Conservation (phyloP, 139 green algal genomes). For the Chlamydomonas schloesseri region DNA sequence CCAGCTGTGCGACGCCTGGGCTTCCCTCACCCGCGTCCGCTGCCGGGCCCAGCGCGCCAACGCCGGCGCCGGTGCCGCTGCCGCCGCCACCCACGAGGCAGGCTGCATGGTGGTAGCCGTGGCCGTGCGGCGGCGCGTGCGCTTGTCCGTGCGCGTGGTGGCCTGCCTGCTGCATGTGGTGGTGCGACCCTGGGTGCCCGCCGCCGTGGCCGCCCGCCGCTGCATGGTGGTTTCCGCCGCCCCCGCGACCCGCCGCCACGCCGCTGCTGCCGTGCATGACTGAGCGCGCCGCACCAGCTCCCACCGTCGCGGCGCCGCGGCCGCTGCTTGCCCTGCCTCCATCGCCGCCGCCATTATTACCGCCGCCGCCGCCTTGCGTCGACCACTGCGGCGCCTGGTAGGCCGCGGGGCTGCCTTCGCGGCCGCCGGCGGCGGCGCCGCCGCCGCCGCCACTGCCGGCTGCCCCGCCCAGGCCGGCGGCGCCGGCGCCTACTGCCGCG, state of each 20-base stretch:
- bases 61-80: background rate
- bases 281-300: background rate
- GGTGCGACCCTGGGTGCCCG: background rate
- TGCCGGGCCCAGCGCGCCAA: background rate
- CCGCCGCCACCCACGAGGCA: background rate
- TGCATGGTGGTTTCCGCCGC: background rate
- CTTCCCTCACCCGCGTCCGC: background rate
- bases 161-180: background rate
- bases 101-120: background rate
- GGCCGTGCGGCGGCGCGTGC: background rate
- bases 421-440: background rate
- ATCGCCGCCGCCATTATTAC: background rate
- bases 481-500: background rate
- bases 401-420: background rate
- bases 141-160: background rate
- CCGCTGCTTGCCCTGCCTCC: background rate
- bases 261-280: slow-evolving; percentile 32
- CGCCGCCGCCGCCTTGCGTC: background rate
- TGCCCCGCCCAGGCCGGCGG: background rate
- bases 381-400: slow-evolving; percentile 41
- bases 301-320: background rate
- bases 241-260: background rate
- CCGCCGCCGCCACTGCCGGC: background rate
- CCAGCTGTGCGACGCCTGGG: slow-evolving; percentile 8
- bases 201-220: background rate